phyloP scores from a whole-genome alignment of 176 grass and related monocot species.

The Melocanna baccifera region DNA sequence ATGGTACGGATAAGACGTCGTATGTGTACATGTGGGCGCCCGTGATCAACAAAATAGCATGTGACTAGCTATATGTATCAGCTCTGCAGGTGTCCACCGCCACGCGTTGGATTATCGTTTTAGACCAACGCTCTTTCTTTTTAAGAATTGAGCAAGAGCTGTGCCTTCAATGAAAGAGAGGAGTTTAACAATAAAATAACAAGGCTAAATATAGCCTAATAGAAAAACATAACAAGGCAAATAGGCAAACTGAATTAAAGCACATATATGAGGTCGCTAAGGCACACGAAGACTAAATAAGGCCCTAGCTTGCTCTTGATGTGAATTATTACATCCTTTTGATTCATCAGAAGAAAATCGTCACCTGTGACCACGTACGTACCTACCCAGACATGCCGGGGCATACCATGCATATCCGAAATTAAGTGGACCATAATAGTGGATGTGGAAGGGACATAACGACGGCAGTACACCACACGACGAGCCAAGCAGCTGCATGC shows the following conservation, averaged over 20 bases:
- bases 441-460: not conserved
- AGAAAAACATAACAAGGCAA: no score
- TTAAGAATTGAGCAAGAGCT: no score
- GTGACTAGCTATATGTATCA: not conserved
- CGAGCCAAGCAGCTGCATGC: slow-evolving; percentile 23
- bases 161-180: no score
- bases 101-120: not conserved
- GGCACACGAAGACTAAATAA: not conserved
- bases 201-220: no score
- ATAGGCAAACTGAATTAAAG: not conserved
- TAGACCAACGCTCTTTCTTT: not conserved
- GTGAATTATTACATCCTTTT: not conserved
- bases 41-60: not conserved
- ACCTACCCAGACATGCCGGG: not conserved
- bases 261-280: not conserved
- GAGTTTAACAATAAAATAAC: no score
- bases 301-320: not conserved
- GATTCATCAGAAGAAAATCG: not conserved
- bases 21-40: not conserved
- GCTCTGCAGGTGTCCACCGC: not conserved
- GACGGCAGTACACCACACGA: not conserved
- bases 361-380: not conserved
- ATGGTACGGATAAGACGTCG: not conserved
- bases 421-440: not conserved
- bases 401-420: slow-evolving; percentile 11